Percentiles rank a stretch among this genome's conserved stretches.
Evolutionary conservation across 208 protist species (phyloP).

Genomic region (Tritrichomonas musculus): DNA sequence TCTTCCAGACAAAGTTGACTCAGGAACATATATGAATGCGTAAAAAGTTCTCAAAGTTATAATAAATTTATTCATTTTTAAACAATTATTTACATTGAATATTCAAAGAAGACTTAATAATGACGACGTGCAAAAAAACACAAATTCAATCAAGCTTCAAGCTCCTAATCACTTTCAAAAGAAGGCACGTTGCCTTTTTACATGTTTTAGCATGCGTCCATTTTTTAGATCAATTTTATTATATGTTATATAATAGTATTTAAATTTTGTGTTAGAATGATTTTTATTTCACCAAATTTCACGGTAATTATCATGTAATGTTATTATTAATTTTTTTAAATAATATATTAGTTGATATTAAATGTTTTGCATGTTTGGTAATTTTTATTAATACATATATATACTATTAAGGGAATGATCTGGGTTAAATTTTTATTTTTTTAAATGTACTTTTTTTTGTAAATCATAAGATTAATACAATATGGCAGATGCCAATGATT

Average conservation of each 20-base stretch:
- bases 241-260: neutral
- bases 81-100: neutral
- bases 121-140: neutral
- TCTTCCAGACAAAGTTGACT: conserved; percentile 74
- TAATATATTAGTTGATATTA: neutral
- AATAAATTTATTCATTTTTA: neutral
- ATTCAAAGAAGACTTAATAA: neutral
- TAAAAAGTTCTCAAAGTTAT: neutral
- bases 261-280: neutral
- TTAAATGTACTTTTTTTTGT: too few relatives aligned
- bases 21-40: conserved; percentile 63
- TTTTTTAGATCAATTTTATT: neutral
- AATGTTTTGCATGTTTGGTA: too few relatives aligned
- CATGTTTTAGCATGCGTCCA: neutral
- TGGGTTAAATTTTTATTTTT: too few relatives aligned
- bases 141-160: neutral
- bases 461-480: too few relatives aligned
- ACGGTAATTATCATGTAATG: neutral
- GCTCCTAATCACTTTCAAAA: neutral
- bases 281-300: neutral
- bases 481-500: too few relatives aligned
- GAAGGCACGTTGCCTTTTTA: neutral
- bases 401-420: too few relatives aligned
- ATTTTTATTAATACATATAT: too few relatives aligned
- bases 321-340: neutral